Conservation (phyloP, 169 alveolate genomes). For the Cryptosporidium tyzzeri region DNA sequence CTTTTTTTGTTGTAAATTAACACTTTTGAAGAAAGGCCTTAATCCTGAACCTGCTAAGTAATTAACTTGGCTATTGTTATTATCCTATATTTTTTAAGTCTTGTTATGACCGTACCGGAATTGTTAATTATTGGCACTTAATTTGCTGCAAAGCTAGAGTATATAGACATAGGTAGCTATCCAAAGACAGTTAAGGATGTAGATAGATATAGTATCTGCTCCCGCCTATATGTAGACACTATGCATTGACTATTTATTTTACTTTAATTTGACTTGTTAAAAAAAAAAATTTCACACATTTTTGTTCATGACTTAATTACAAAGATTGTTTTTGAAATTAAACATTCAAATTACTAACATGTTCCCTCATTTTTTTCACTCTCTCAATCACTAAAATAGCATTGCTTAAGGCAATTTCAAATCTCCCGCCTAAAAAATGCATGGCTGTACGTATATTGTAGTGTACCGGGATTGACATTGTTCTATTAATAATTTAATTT, state of each 20-base stretch:
- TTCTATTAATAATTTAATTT: neutral
- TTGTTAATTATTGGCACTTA: slow-evolving; percentile 36
- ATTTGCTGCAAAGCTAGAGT: slow-evolving; percentile 53
- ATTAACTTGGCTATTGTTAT: slow-evolving; percentile 38
- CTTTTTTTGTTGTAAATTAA: slow-evolving; percentile 12
- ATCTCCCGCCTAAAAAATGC: slow-evolving; percentile 5
- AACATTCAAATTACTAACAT: neutral
- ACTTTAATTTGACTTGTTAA: slow-evolving; percentile 6
- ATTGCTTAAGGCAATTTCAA: neutral
- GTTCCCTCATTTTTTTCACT: neutral
- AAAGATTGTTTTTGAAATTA: neutral
- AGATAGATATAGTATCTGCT: slow-evolving; percentile 64
- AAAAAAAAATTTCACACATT: slow-evolving; percentile 55
- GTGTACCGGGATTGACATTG: neutral
- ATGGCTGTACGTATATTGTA: slow-evolving; percentile 19
- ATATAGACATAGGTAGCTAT: slow-evolving; percentile 77
- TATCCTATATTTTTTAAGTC: slow-evolving; percentile 49
- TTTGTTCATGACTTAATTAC: neutral
- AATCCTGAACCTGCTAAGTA: slow-evolving; percentile 32
- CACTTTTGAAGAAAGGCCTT: slow-evolving; percentile 25
- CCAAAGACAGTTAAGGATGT: slow-evolving; percentile 76
- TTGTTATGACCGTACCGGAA: slow-evolving; percentile 73
- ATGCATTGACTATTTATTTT: slow-evolving; percentile 24
- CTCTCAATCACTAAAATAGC: neutral
- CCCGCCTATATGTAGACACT: slow-evolving; percentile 74